Conservation (phyloP, 257 asterid species). For the Vinca minor region DNA sequence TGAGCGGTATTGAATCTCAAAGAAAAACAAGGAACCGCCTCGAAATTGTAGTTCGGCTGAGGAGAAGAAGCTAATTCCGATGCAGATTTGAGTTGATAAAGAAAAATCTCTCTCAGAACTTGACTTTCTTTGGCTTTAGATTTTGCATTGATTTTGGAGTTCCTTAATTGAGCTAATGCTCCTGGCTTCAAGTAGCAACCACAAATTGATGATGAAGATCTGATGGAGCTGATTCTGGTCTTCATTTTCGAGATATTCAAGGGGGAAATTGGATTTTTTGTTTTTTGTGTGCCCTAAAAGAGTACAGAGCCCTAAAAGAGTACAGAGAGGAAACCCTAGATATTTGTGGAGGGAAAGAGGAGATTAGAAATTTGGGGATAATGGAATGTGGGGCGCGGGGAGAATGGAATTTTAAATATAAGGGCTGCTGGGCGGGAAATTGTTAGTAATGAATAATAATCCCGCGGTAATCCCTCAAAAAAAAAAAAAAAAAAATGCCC, state of each 20-base stretch:
- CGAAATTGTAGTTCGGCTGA: conserved; percentile 28
- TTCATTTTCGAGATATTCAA: conserved; percentile 8
- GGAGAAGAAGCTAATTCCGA: conserved; percentile 18
- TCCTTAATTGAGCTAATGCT: conserved; percentile 63
- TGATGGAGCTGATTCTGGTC: conserved; percentile 12
- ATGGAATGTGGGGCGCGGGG: no score
- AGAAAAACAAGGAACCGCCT: conserved; percentile 46
- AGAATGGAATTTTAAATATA: conserved; percentile 38
- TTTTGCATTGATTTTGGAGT: conserved; percentile 61
- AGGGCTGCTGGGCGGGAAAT: conserved; percentile 53
- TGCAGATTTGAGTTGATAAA: conserved; percentile 29
- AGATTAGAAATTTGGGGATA: no score
- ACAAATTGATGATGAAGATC: conserved; percentile 22
- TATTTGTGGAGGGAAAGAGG: conserved; percentile 5
- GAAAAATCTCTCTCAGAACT: conserved; percentile 32
- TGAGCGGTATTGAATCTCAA: conserved; percentile 26
- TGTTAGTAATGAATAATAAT: no score
- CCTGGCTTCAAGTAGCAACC: conserved; percentile 58
- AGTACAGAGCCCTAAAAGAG: no score
- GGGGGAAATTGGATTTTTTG: neutral
- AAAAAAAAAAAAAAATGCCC: no score
- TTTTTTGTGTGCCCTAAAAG: no score
- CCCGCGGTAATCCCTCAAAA: no score
- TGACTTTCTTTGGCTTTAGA: conserved; percentile 36
- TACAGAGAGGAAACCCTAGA: conserved; percentile 31